phyloP scores from a whole-genome alignment of 2,329 filamentous ascomycete species.

The Rhynchosporium secalis region DNA sequence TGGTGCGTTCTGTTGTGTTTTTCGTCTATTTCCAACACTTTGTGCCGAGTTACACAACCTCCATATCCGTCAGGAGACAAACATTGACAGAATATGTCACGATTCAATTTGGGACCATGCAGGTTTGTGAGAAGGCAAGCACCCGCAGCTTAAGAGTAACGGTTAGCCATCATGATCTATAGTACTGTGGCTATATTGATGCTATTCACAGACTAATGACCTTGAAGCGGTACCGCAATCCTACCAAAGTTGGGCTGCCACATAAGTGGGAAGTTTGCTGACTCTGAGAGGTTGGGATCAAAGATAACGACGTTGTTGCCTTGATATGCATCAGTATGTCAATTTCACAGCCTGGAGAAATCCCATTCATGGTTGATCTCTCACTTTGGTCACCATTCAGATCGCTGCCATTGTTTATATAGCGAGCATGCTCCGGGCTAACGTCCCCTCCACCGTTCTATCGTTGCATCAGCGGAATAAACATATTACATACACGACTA shows the following conservation, averaged over 20 bases:
- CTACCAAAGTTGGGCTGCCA: conserved; percentile 15
- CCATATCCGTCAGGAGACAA: neutral
- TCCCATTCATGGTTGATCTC: conserved; percentile 15
- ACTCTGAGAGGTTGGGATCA: conserved; percentile 2
- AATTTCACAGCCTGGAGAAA: conserved; percentile 21
- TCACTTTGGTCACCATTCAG: conserved; percentile 17
- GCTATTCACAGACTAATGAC: neutral
- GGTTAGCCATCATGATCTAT: neutral
- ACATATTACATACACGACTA: neutral
- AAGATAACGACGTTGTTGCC: conserved; percentile 6
- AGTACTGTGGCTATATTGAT: neutral
- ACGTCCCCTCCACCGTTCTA: neutral
- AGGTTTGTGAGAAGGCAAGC: neutral
- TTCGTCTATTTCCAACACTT: neutral
- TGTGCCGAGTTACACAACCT: neutral
- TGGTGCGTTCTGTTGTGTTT: neutral
- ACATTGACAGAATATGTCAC: neutral
- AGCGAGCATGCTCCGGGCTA: neutral
- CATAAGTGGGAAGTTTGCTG: neutral
- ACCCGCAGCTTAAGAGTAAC: neutral
- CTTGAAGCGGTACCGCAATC: conserved; percentile 28
- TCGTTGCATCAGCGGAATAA: neutral
- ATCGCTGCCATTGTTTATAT: conserved; percentile 14
- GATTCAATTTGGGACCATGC: neutral
- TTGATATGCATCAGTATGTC: conserved; percentile 9